Evolutionary conservation across 2,329 filamentous ascomycete species (phyloP).

Genomic region (Fonsecaea pedrosoi): DNA sequence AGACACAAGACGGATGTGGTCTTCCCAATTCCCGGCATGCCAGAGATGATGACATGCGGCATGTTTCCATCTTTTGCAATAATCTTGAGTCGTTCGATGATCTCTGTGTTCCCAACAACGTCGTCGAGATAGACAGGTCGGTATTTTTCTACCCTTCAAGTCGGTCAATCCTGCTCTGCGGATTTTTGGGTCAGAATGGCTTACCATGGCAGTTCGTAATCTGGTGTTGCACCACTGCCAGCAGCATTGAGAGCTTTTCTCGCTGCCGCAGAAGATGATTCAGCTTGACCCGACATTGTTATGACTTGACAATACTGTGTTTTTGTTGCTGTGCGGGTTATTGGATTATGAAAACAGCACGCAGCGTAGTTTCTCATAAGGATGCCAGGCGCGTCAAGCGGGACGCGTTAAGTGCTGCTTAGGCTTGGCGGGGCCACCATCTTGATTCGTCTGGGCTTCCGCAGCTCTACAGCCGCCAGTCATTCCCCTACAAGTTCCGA

Average conservation of each 20-base stretch:
- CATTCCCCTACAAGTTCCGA: too few relatives aligned
- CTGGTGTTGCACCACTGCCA: constrained; percentile 49
- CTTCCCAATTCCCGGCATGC: constrained; percentile 98
- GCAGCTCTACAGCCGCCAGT: too few relatives aligned
- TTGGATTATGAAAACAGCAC: not conserved
- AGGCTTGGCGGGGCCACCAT: constrained; percentile 4
- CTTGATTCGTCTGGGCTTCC: not conserved
- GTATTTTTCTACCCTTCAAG: constrained; percentile 93
- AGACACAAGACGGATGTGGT: constrained; percentile 94
- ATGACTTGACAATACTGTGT: not conserved
- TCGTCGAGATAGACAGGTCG: constrained; percentile 93
- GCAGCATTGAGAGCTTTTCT: constrained; percentile 51
- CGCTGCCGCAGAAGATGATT: constrained; percentile 55
- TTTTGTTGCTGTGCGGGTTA: not conserved
- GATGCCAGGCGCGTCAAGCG: constrained; percentile 21
- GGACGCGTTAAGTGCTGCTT: constrained; percentile 16
- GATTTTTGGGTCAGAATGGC: not conserved
- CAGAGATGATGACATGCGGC: constrained; percentile 99
- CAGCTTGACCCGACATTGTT: constrained; percentile 47
- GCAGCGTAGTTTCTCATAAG: constrained; percentile 2
- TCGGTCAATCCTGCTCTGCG: constrained; percentile 5
- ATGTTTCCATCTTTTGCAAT: constrained; percentile 99
- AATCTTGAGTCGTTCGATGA: constrained; percentile 95
- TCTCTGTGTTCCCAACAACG: constrained; percentile 97
- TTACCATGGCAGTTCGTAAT: constrained; percentile 60